Evolutionary conservation across 148 eudicot species (phyloP), one percentile per base, ranked within the genome.

Genomic region (Camellia sinensis): DNA sequence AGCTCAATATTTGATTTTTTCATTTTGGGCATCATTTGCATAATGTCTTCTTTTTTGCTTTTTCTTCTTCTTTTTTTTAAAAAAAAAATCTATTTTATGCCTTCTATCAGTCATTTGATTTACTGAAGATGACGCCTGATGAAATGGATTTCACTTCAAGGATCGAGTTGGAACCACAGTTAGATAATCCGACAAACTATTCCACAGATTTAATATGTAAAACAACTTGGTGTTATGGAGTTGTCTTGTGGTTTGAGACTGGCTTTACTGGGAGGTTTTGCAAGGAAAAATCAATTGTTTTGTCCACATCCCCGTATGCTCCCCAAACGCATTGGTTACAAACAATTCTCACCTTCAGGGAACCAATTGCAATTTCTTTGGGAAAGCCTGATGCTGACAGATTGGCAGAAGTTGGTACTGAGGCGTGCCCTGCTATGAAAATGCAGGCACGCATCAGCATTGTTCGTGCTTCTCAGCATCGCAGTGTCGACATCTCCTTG

Each of bases 241-340:
- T 96, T 41, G 94, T 92, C 67, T 54, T 96, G 48, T 96, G 99
- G 99, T 96, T 96, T 78, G 99, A 92, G 71, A 96, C 97, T 57
- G 91, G 95, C 64, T 96, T 96, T 79, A 89, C 99, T 2, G 74
- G 86, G 74, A 88, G 97, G 78, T 92, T 93, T 77, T 96, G 99
- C 86, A 91, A 83, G 63, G 99, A 96, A 72, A 82, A 54, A 78
- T 89, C 97, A 0, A 83, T 89, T 1, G 78, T 82, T 79, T 79
- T 96, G 79, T 93, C 99, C 82, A 96, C 98, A 50, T 96, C 98
- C 29, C 99, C 98, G 3, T 89, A 93, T 75, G 78, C 86, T 74
- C 87, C 86, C 48, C 82, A 83, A 71, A 96, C 99, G 43, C 99
- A 96, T 74, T 96, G 99, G 99, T 79, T 91, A 18, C 99, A 96